Evolutionary conservation across 768 basidiomycete genomes (phyloP).

Genomic region (Auriscalpium microsporum): DNA sequence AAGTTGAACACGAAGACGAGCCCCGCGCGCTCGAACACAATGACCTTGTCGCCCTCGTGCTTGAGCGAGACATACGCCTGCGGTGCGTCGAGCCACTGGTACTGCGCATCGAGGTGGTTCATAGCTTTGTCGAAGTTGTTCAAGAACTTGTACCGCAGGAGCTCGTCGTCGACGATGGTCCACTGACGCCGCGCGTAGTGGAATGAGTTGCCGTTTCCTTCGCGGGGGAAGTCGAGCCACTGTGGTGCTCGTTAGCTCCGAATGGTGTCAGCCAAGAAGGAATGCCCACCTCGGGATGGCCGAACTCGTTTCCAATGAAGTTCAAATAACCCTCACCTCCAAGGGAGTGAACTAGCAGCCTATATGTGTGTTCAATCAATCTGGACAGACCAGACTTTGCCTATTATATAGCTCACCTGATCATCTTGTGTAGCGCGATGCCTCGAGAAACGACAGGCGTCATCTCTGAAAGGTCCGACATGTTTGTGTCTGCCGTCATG

Average conservation of each 20-base stretch:
- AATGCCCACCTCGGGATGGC: constrained; percentile 81
- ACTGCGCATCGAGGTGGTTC: constrained; percentile 77
- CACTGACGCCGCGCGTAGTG: constrained; percentile 96
- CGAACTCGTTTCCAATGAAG: constrained; percentile 98
- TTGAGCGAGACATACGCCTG: constrained; percentile 93
- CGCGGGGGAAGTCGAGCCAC: constrained; percentile 99
- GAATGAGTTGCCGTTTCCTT: constrained; percentile 92
- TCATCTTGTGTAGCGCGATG: constrained; percentile 93
- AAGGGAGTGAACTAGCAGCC: constrained; percentile 82
- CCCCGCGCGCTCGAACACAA: constrained; percentile 91
- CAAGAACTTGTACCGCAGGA: constrained; percentile 89
- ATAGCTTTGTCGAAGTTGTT: constrained; percentile 91
- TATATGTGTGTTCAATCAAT: neutral
- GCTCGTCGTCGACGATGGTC: constrained; percentile 81
- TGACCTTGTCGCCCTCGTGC: constrained; percentile 85
- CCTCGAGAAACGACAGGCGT: constrained; percentile 86
- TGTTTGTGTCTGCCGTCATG: constrained; percentile 69
- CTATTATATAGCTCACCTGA: constrained; percentile 45
- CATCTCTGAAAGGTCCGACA: constrained; percentile 80
- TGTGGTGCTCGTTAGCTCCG: constrained; percentile 21
- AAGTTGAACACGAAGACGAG: constrained; percentile 97
- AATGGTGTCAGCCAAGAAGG: neutral
- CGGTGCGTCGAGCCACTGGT: constrained; percentile 75
- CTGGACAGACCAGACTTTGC: constrained; percentile 8
- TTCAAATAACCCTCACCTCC: constrained; percentile 98